Base-by-base conservation (phyloP, 2,329 filamentous ascomycete genomes). In the Cytospora schulzeri region DNA sequence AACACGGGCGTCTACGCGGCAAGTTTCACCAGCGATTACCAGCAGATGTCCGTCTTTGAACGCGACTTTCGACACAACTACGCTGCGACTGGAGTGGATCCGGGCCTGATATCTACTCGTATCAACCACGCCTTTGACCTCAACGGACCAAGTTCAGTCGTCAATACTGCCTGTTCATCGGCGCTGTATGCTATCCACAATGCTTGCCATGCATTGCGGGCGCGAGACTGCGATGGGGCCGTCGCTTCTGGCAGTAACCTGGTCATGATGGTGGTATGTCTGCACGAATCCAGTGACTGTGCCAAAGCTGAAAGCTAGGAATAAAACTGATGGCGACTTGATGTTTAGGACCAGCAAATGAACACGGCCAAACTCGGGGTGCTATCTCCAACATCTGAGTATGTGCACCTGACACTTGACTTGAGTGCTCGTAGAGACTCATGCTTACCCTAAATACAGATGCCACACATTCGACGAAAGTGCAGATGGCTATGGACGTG, bases 401-500 rank as follows among this genome's bases (percentile, higher is more conserved):
- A 33, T 6, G 73, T 48, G 4, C 31, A 33, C 31, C 69, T 71
- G 29, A 74, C 71, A 0, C 74, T 73, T 33, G 71, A 75, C 61
- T 65, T 41, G 5, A 55, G 45, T 8, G 73, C 72, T 74, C 22
- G 63, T 65, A 2, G 71, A 71, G 35, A 33, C 31, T 33, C 31
- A 33, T 33, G 31, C 31, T 33, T 33, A 33, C 31, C 31, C 31
- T 11, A 33, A 33, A 33, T 11, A 33, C 31, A 33, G 31, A 33
- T 33, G 75, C 74, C n/a, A 65, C 74, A 5, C 75, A 0, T 77
- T 76, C 56, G 74, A 75, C 31, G 66, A 58, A 0, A 14, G 22
- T 1, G 73, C 71, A 7, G 77, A 82, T 63, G 84, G 84, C 0
- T 87, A 85, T 65, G 82, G 78, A 7, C 75, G 83, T 4, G 83